Conservation (phyloP, 2,329 filamentous ascomycete genomes). For the Trichoderma lentiforme region DNA sequence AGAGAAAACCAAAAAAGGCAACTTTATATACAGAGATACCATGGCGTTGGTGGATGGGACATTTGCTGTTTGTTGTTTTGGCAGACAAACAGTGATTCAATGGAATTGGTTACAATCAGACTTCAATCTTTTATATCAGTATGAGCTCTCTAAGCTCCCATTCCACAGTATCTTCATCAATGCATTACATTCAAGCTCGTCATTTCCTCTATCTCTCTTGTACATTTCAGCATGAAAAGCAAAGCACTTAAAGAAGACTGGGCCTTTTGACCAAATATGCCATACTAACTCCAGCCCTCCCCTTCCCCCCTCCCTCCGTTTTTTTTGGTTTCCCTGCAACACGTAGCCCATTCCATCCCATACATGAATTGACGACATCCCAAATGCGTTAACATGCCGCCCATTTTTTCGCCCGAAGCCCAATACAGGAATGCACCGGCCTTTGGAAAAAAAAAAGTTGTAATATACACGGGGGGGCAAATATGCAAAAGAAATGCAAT, state of each 20-base stretch:
- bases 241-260: not conserved
- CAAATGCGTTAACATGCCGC: slow-evolving; percentile 2
- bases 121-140: not conserved
- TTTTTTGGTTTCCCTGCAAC: slow-evolving; percentile 17
- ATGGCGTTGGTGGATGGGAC: slow-evolving; percentile 18
- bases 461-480: slow-evolving; percentile 2
- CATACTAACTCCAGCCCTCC: not conserved
- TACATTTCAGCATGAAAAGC: slow-evolving; percentile 31
- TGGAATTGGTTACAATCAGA: not conserved
- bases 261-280: slow-evolving; percentile 11
- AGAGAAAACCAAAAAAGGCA: not conserved
- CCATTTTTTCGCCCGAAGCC: slow-evolving; percentile 7
- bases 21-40: slow-evolving; percentile 17
- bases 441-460: slow-evolving; percentile 8
- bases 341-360: slow-evolving; percentile 6
- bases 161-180: not conserved
- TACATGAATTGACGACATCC: not conserved
- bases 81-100: not conserved
- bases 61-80: not conserved
- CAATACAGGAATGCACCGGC: slow-evolving; percentile 7
- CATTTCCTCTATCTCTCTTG: slow-evolving; percentile 31
- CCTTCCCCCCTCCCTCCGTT: not conserved
- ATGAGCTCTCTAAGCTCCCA: not conserved
- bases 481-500: not conserved
- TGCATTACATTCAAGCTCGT: slow-evolving; percentile 12